phyloP scores from a whole-genome alignment of 2,329 filamentous ascomycete genomes.

The Dendrostoma leiphaemia region DNA sequence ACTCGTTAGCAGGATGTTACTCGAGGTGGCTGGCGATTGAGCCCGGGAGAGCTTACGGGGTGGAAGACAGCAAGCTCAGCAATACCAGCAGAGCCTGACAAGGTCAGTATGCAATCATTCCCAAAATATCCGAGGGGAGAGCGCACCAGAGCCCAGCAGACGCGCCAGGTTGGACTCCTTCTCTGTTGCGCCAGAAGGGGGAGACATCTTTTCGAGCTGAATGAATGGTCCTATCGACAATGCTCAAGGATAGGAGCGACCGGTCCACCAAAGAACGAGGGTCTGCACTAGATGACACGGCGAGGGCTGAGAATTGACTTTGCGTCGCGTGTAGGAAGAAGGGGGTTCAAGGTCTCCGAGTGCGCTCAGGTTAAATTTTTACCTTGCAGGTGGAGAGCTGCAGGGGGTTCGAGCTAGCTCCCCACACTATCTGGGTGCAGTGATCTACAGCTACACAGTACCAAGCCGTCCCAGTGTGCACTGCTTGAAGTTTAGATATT shows the following conservation, averaged over 20 bases:
- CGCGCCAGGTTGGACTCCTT: conserved; percentile 88
- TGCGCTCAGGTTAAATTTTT: conserved; percentile 17
- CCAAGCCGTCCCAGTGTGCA: too few species aligned
- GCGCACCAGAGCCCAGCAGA: conserved; percentile 81
- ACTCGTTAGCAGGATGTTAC: conserved; percentile 22
- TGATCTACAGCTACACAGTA: neutral
- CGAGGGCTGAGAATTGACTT: conserved; percentile 3
- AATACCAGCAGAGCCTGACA: conserved; percentile 82
- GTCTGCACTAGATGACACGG: conserved; percentile 5
- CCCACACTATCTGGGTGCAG: neutral
- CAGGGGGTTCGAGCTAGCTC: neutral
- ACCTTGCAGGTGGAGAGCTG: conserved; percentile 10
- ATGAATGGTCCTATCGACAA: too few species aligned
- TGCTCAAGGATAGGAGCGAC: conserved; percentile 2
- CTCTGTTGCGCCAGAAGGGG: conserved; percentile 51
- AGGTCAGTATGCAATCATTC: conserved; percentile 7
- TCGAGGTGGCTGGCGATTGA: conserved; percentile 6
- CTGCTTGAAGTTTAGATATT: too few species aligned
- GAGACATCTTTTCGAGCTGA: conserved; percentile 62
- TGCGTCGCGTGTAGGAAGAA: conserved; percentile 5
- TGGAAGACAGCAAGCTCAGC: conserved; percentile 92
- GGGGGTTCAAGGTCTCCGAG: conserved; percentile 7
- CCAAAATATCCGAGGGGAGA: conserved; percentile 3
- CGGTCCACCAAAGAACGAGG: neutral
- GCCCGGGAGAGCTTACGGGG: conserved; percentile 56